A percentile compares a stretch with the other conserved stretches of the same genome.
These are phyloP conservation scores for Microdochium bolleyi DNA, from an alignment of 2,329 filamentous ascomycete species.

Conservation along the genomic window DNA sequence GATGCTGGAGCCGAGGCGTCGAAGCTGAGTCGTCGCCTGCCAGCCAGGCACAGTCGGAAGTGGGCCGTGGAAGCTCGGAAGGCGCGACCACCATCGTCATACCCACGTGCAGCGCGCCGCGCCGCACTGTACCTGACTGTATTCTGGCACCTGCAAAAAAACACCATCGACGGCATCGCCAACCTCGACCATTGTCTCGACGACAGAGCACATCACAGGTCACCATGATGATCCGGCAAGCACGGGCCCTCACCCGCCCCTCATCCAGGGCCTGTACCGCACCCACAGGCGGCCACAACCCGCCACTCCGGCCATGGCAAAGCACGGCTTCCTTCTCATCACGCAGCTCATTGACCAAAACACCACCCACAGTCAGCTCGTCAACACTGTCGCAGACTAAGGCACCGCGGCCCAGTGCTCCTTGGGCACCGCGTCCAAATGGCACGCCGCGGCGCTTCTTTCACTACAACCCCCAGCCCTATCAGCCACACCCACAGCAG, in stretches of 20 bases:
- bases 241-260: not conserved
- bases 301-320: not conserved
- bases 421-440: not conserved
- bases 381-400: not conserved
- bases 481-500: conserved; percentile 2
- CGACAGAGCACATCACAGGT: not conserved
- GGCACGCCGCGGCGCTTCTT: not conserved
- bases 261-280: not conserved
- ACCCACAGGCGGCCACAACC: not conserved
- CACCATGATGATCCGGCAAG: not conserved
- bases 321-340: not conserved
- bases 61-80: not conserved
- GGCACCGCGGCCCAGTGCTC: not conserved
- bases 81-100: not conserved
- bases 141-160: not conserved
- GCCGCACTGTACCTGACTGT: not conserved
- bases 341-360: not conserved
- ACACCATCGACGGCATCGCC: not conserved
- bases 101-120: too few species aligned
- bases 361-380: not conserved
- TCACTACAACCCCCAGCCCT: conserved; percentile 3
- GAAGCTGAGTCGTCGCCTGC: too few species aligned
- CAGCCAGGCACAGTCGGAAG: too few species aligned
- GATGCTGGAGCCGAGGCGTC: too few species aligned
- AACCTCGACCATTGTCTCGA: not conserved